Conservation (phyloP, 176 grass and related monocot species). For the Calamus simplicifolius region DNA sequence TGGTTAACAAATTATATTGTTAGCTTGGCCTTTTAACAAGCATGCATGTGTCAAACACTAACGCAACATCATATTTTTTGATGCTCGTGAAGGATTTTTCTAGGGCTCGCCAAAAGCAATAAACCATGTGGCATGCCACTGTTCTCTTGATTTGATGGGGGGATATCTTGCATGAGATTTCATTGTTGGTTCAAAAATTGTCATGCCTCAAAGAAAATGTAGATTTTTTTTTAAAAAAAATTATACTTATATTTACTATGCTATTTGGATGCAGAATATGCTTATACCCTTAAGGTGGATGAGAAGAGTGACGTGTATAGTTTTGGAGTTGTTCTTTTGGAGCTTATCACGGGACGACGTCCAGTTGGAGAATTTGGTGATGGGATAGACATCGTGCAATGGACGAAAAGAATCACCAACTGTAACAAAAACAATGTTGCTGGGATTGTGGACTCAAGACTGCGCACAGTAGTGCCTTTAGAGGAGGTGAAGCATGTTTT, state of each 20-base stretch:
- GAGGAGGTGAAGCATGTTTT: constrained; percentile 82
- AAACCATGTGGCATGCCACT: not conserved
- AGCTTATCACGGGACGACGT: constrained; percentile 55
- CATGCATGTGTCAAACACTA: no score
- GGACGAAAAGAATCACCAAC: constrained; percentile 44
- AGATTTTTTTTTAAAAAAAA: no score
- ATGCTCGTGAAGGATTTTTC: constrained; percentile 8
- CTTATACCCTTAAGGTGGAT: constrained; percentile 74
- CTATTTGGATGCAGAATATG: constrained; percentile 46
- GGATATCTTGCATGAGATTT: not conserved
- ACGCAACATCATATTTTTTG: not conserved
- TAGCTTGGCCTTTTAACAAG: not conserved
- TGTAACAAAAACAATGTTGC: constrained; percentile 38
- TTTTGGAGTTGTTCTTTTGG: constrained; percentile 75
- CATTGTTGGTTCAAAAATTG: no score
- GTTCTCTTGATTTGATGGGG: constrained; percentile 12
- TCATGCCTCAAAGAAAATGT: no score
- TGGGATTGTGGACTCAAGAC: constrained; percentile 35
- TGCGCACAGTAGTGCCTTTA: constrained; percentile 24
- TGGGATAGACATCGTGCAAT: constrained; percentile 91
- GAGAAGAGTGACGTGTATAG: constrained; percentile 97
- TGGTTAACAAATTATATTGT: no score
- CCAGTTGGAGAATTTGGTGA: constrained; percentile 84
- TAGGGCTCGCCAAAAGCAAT: constrained; percentile 14
- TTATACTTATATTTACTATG: no score